Evolutionary conservation across 768 basidiomycete genomes (phyloP).

Genomic region (Suillus brevipes): DNA sequence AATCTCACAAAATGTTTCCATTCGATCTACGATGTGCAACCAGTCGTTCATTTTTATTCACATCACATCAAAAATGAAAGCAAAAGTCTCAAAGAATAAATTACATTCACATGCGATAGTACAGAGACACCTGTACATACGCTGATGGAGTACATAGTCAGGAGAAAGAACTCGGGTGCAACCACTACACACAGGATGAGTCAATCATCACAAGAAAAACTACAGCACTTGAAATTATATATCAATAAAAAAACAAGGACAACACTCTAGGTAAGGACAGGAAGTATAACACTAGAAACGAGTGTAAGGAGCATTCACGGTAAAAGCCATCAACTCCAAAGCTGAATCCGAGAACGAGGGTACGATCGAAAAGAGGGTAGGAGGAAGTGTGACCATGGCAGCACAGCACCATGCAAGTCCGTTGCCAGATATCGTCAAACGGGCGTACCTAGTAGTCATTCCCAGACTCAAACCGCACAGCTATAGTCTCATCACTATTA

Average conservation of each 20-base stretch:
- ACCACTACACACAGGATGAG: neutral
- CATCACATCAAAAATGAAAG: neutral
- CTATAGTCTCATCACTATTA: slow-evolving; percentile 25
- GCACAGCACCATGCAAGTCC: neutral
- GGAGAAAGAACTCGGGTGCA: neutral
- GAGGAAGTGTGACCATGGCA: neutral
- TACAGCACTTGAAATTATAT: neutral
- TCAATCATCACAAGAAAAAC: too few relatives aligned
- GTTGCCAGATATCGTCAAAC: neutral
- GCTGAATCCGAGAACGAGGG: neutral
- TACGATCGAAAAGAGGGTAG: neutral
- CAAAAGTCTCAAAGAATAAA: neutral
- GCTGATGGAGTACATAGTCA: neutral
- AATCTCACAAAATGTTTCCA: neutral
- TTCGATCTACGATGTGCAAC: neutral
- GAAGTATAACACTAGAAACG: neutral
- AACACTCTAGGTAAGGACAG: neutral
- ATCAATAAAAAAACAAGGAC: neutral
- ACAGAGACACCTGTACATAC: neutral
- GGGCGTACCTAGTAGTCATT: neutral
- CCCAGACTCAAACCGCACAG: neutral
- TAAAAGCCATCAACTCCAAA: neutral
- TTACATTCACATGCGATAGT: neutral
- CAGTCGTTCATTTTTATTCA: neutral
- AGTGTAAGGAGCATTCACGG: neutral